Evolutionary conservation across 2,329 filamentous ascomycete genomes (phyloP).

Genomic region (Aspergillus uvarum): DNA sequence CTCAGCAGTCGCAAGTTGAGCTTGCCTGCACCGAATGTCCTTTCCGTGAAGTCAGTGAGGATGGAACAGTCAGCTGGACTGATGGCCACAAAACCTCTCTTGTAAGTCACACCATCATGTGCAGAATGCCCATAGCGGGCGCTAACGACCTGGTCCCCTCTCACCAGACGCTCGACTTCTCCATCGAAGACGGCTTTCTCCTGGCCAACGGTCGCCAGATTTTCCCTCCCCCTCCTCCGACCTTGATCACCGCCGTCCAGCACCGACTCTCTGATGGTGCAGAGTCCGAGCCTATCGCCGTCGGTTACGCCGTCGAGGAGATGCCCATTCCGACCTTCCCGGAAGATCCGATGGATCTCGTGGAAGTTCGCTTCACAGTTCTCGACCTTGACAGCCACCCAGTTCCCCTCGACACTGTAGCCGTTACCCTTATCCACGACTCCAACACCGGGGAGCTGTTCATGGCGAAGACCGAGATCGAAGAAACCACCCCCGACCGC

Average conservation of each 20-base stretch:
- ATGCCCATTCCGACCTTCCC: constrained; percentile 31
- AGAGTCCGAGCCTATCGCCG: constrained; percentile 36
- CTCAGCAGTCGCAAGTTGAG: constrained; percentile 30
- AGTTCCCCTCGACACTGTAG: constrained; percentile 46
- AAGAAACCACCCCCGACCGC: constrained; percentile 38
- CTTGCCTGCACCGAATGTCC: constrained; percentile 42
- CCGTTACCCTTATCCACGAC: constrained; percentile 41
- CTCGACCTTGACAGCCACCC: constrained; percentile 45
- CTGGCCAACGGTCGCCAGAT: constrained; percentile 41
- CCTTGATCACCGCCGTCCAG: constrained; percentile 35
- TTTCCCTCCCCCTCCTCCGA: constrained; percentile 37
- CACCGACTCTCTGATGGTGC: constrained; percentile 37
- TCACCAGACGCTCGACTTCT: constrained; percentile 37
- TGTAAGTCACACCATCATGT: constrained; percentile 28
- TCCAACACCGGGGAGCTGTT: constrained; percentile 33
- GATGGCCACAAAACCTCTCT: constrained; percentile 38
- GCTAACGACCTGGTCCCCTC: constrained; percentile 1
- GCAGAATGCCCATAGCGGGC: background rate
- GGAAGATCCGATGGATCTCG: constrained; percentile 36
- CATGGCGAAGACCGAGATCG: constrained; percentile 39
- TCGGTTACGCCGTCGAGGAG: constrained; percentile 47
- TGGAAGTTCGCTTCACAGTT: constrained; percentile 46
- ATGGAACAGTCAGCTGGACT: constrained; percentile 34
- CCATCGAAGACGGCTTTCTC: constrained; percentile 34
- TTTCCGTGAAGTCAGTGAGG: constrained; percentile 32